Percentiles rank a stretch among this genome's conserved stretches.
Conservation (phyloP, 768 basidiomycete species). For the Amanita brunnescens region DNA sequence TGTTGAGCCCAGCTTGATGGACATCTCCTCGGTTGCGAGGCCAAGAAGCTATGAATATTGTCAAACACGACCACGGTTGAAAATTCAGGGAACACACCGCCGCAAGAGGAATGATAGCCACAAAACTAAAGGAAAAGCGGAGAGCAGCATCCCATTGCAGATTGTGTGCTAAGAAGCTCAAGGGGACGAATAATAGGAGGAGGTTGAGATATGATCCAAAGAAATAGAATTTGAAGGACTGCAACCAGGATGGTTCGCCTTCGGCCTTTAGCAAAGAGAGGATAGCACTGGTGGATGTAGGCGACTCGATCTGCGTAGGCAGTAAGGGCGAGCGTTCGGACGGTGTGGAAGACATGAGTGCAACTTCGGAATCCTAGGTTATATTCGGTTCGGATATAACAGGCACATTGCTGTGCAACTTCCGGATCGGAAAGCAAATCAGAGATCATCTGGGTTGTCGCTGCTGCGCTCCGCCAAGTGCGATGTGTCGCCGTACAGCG, state of each 20-base stretch:
- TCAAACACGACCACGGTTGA: neutral
- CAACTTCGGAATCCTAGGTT: neutral
- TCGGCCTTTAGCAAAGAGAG: slow-evolving; percentile 42
- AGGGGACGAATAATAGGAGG: slow-evolving; percentile 72
- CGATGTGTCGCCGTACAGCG: slow-evolving; percentile 44
- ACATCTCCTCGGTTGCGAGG: slow-evolving; percentile 76
- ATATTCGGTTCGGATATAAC: neutral
- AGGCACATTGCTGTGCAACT: neutral
- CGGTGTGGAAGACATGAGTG: slow-evolving; percentile 24
- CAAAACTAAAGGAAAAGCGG: slow-evolving; percentile 68
- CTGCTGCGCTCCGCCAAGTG: slow-evolving; percentile 37
- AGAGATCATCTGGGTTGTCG: slow-evolving; percentile 43
- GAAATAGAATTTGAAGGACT: slow-evolving; percentile 52
- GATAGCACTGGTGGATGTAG: slow-evolving; percentile 17
- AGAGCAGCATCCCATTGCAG: slow-evolving; percentile 67
- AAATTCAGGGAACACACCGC: slow-evolving; percentile 39
- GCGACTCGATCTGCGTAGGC: slow-evolving; percentile 27
- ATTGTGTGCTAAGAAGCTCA: slow-evolving; percentile 57
- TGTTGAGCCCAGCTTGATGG: slow-evolving; percentile 71
- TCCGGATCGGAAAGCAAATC: neutral
- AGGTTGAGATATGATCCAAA: slow-evolving; percentile 66
- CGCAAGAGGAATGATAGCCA: slow-evolving; percentile 83
- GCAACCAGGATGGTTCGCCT: slow-evolving; percentile 52
- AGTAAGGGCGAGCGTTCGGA: slow-evolving; percentile 44
- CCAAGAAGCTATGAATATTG: slow-evolving; percentile 55